These are phyloP conservation scores for Hypoxylon sp. DNA, from an alignment of 2,329 filamentous ascomycete species.

Conservation along the genomic window DNA sequence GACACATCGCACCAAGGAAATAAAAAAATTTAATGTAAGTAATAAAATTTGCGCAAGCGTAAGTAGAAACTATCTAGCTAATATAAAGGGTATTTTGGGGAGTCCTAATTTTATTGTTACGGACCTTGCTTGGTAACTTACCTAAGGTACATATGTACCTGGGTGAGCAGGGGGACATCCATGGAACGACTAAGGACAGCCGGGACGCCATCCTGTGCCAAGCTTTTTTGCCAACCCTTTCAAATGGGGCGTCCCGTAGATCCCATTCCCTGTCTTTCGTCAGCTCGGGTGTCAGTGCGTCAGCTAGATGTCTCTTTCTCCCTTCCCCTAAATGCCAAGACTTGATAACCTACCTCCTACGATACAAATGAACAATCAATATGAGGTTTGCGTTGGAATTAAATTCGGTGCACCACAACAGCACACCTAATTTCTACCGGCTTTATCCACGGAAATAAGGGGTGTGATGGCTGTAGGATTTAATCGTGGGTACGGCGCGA, in stretches of 20 bases:
- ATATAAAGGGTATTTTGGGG: no score
- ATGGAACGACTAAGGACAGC: no score
- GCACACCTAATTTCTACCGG: constrained; percentile 6
- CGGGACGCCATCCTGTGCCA: constrained; percentile 33
- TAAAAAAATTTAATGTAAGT: no score
- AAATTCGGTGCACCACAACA: constrained; percentile 4
- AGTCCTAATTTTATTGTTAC: no score
- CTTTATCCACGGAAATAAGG: background rate
- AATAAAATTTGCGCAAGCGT: no score
- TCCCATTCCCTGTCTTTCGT: constrained; percentile 21
- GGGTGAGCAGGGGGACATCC: no score
- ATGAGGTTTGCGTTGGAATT: background rate
- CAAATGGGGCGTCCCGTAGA: constrained; percentile 28
- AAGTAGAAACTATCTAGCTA: no score
- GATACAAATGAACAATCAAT: background rate
- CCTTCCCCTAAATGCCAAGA: constrained; percentile 13
- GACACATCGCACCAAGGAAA: no score
- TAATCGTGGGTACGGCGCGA: constrained; percentile 19
- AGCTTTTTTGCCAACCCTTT: constrained; percentile 43
- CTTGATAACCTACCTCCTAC: background rate
- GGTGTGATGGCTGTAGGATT: constrained; percentile 25
- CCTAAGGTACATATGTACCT: constrained; percentile 17
- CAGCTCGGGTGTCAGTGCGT: no score
- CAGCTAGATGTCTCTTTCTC: background rate
- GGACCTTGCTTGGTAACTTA: no score